Evolutionary conservation across 768 basidiomycete genomes (phyloP), one percentile per base, ranked within the genome.

Genomic region (Scleroderma citrinum): DNA sequence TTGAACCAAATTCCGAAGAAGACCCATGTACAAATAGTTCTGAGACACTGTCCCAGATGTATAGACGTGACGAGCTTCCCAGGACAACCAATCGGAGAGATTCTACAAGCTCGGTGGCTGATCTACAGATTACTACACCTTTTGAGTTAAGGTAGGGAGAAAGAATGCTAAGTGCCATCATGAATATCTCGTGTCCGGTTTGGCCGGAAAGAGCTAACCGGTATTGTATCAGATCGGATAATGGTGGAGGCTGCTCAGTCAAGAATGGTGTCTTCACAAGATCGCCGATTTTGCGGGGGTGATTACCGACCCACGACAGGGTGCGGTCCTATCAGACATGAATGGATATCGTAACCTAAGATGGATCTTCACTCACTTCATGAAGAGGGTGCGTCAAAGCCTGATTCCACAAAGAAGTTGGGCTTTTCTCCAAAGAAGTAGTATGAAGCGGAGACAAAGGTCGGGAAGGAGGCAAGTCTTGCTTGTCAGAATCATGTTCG

Each of bases 31-130:
- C 61, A 57, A 94, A 92, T 16, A 68, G 72, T 55, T 88, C 83
- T 2, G 59, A 59, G 2, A 30, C 29, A 1, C 65, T 39, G 60
- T 88, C 75, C 89, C 89, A 92, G 8, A 66, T 65, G 61, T 85
- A 77, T 24, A 86, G 68, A 5, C 70, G 57, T 14, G 89, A 90
- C 1, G 88, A 85, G 5, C 78, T 74, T 37, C 89, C 89, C 29
- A 85, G 68, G 5, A 83, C 69, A 2, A 76, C 77, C 63, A 73
- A 69, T 49, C 74, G 76, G 26, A 91, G 70, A 5, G 76, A 77
- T 12, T 63, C 52, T 14, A 83, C 67, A 21, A 88, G 60, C 16
- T 83, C 76, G 7, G 57, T 54, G 41, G 75, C 71, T 5, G 70
- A 62, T 20, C 81, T 64, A 57, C 77, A 75, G 31, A 76, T 59